Base-by-base conservation (phyloP, 768 basidiomycete genomes). In the Xerocomellus amylosporus region DNA sequence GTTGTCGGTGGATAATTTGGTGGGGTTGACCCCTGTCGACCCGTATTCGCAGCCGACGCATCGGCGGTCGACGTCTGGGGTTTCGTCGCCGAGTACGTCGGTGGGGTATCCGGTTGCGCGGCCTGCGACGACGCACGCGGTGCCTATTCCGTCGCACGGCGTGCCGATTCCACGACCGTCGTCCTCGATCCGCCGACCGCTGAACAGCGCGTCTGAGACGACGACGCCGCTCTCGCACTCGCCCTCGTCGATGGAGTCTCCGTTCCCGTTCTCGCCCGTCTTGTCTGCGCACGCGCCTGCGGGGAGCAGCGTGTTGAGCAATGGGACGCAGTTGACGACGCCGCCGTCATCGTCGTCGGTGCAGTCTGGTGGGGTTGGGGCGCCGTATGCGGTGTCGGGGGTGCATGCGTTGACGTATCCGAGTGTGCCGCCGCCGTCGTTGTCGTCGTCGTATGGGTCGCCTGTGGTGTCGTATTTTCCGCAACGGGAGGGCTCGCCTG, bases 381-480 rank as follows among this genome's bases (percentile, higher is more conserved):
- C 17, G 33, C 40, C 44, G 12, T 82, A 42, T 41, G 59, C 36
- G 14, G 37, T 49, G 20, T 49, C 54, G 7, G 44, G 45, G 81
- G 5, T 75, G 45, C 69, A 73, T 46, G 68, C 77, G 14, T 75
- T 93, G 47, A 80, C 88, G 5, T 93, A 93, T 61, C 90, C 90
- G 0, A 85, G 84, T 7, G 91, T 92, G 0, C 90, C 91, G 2
- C 90, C 90, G 12, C 90, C 90, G 4, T 88, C 87, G 2, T 70
- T 90, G 26, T 88, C 87, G 6, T 88, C 86, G 8, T 88, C 87
- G 10, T 86, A 89, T 59, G 90, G 90, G 14, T 87, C 86, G 6
- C 85, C 87, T 8, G 77, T 75, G 24, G 77, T 81, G 17, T 74
- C 79, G 13, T 78, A 74, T 58, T 51, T 64, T 51, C 73, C 77